phyloP scores from a whole-genome alignment of 1,284 basidiomycete genomes.

The Neonothopanus nambi region DNA sequence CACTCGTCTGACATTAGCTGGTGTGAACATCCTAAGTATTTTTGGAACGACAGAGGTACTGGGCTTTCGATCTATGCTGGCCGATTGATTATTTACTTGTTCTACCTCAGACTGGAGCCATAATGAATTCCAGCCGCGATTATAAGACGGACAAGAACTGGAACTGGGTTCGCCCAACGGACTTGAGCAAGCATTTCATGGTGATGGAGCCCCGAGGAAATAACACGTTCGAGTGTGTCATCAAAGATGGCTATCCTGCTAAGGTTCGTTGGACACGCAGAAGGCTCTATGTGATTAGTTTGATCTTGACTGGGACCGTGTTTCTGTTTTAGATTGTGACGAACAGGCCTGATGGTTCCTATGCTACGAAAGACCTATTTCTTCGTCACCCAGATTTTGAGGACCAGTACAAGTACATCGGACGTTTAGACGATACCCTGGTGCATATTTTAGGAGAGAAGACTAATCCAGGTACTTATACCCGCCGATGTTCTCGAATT shows the following conservation, averaged over 20 bases:
- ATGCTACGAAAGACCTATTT: constrained; percentile 62
- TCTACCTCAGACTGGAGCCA: constrained; percentile 34
- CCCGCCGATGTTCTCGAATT: neutral
- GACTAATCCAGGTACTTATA: constrained; percentile 50
- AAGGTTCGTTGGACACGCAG: no score
- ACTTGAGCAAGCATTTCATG: constrained; percentile 37
- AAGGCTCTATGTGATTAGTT: no score
- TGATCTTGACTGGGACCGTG: no score
- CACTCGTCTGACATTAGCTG: constrained; percentile 48
- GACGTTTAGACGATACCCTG: constrained; percentile 61
- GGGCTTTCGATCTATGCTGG: constrained; percentile 2
- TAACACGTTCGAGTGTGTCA: constrained; percentile 52
- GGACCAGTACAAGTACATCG: constrained; percentile 53
- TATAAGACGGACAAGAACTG: constrained; percentile 57
- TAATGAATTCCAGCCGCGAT: constrained; percentile 53
- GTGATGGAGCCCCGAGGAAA: constrained; percentile 45
- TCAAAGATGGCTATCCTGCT: constrained; percentile 56
- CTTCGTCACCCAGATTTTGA: constrained; percentile 42
- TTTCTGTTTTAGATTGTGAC: constrained; percentile 35
- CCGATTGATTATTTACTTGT: constrained; percentile 4
- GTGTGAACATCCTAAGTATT: constrained; percentile 54
- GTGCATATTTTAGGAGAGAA: constrained; percentile 55
- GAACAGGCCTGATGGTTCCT: constrained; percentile 59
- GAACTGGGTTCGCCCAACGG: constrained; percentile 51
- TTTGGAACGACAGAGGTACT: constrained; percentile 48